A percentile compares a stretch with the other conserved stretches of the same genome.
Conservation (phyloP, 371 early-diverging fungal species). For the Gilbertella persicaria region DNA sequence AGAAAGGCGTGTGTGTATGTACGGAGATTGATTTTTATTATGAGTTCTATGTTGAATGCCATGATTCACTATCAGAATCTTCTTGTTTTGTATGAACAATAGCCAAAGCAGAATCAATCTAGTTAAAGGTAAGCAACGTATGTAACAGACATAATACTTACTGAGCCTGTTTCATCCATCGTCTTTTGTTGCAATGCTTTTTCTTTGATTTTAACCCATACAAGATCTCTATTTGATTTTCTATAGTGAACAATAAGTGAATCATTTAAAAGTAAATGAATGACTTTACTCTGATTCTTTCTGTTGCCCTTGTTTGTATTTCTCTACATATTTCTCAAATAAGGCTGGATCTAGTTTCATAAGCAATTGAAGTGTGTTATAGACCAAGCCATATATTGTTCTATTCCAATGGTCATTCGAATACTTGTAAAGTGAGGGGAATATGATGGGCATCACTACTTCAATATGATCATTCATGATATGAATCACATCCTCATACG, state of each 20-base stretch:
- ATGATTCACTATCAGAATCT: slow-evolving; percentile 23
- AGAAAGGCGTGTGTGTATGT: not conserved
- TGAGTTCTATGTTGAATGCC: too few species aligned
- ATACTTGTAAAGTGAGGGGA: slow-evolving; percentile 86
- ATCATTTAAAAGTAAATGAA: not conserved
- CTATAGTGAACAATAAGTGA: not conserved
- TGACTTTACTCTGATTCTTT: slow-evolving; percentile 9
- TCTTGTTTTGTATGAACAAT: slow-evolving; percentile 4
- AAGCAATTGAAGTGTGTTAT: slow-evolving; percentile 90
- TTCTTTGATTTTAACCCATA: slow-evolving; percentile 11
- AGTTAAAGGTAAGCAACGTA: not conserved
- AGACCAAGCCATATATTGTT: slow-evolving; percentile 92
- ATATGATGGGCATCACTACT: slow-evolving; percentile 91
- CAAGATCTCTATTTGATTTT: slow-evolving; percentile 1
- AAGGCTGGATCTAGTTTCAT: slow-evolving; percentile 89
- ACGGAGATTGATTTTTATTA: not conserved
- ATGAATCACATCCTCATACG: slow-evolving; percentile 95
- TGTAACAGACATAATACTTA: not conserved
- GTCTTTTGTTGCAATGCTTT: slow-evolving; percentile 1
- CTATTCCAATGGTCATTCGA: slow-evolving; percentile 98
- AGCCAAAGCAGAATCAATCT: slow-evolving; percentile 3
- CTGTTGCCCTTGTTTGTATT: slow-evolving; percentile 77
- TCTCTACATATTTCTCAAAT: slow-evolving; percentile 87
- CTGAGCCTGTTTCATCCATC: not conserved
- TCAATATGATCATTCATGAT: slow-evolving; percentile 88